phyloP scores from a whole-genome alignment of 768 basidiomycete species.

The Cyclocybe aegerita region DNA sequence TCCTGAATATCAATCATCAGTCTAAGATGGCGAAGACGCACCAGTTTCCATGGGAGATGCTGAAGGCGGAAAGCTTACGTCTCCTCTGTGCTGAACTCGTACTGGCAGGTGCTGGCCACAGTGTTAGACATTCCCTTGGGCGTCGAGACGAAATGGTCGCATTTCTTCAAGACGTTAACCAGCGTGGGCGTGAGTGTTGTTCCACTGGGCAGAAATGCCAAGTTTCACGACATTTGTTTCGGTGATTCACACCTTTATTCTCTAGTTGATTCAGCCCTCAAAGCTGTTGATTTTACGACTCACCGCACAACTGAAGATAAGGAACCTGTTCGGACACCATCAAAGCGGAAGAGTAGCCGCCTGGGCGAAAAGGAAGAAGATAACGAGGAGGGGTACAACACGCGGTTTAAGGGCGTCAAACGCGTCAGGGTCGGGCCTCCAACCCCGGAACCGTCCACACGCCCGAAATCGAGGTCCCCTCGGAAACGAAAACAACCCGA shows the following conservation, averaged over 20 bases:
- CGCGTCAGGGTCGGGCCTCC: slow-evolving; percentile 20
- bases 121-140: slow-evolving; percentile 3
- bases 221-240: background rate
- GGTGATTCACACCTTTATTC: background rate
- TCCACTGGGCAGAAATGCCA: background rate
- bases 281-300: slow-evolving; percentile 1
- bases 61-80: slow-evolving; percentile 26
- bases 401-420: slow-evolving; percentile 24
- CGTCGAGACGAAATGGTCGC: slow-evolving; percentile 25
- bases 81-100: slow-evolving; percentile 21
- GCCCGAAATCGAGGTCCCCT: background rate
- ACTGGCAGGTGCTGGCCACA: slow-evolving; percentile 11
- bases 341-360: background rate
- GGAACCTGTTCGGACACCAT: background rate
- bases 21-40: background rate
- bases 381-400: slow-evolving; percentile 19
- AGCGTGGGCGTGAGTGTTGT: slow-evolving; percentile 20
- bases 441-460: background rate
- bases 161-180: slow-evolving; percentile 21
- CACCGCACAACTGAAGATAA: slow-evolving; percentile 1
- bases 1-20: too few species aligned
- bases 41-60: slow-evolving; percentile 22
- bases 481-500: slow-evolving; percentile 8
- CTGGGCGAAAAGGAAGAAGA: slow-evolving; percentile 9
- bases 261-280: slow-evolving; percentile 16